A percentile compares a stretch with the other conserved stretches of the same genome.
Conservation (phyloP, 495 filamentous ascomycete genomes). For the Bathelium albidoporum region DNA sequence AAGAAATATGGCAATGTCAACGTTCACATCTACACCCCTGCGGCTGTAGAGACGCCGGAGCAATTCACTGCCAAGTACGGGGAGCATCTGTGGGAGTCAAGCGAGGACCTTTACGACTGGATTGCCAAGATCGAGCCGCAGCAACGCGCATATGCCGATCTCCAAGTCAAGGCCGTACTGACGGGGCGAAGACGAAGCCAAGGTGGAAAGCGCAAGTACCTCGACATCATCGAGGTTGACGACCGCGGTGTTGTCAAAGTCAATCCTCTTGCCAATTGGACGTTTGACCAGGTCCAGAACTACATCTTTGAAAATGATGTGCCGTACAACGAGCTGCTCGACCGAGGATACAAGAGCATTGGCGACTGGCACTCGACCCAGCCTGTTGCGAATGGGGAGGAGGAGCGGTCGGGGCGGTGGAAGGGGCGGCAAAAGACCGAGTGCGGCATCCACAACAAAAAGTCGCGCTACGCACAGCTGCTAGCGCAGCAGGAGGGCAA, state of each 20-base stretch:
- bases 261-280: slow-evolving; percentile 97
- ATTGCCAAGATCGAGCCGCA: slow-evolving; percentile 94
- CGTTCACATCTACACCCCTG: slow-evolving; percentile 82
- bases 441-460: slow-evolving; percentile 96
- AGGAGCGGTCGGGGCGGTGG: slow-evolving; percentile 95
- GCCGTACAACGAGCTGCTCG: slow-evolving; percentile 85
- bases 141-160: slow-evolving; percentile 79
- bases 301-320: slow-evolving; percentile 81
- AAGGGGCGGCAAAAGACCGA: slow-evolving; percentile 91
- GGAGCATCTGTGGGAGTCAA: slow-evolving; percentile 71
- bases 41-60: slow-evolving; percentile 52
- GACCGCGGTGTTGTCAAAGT: slow-evolving; percentile 91
- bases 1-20: slow-evolving; percentile 64
- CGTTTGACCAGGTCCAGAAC: slow-evolving; percentile 74
- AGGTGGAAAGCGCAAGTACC: slow-evolving; percentile 80
- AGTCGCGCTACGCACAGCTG: slow-evolving; percentile 81
- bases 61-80: slow-evolving; percentile 79
- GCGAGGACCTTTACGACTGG: slow-evolving; percentile 89
- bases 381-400: slow-evolving; percentile 81
- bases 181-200: slow-evolving; percentile 91
- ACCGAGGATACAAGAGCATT: slow-evolving; percentile 90
- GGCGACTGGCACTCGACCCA: slow-evolving; percentile 95
- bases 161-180: slow-evolving; percentile 82
- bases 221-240: slow-evolving; percentile 85
- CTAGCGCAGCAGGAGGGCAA: slow-evolving; percentile 63